These are phyloP conservation scores for Punica granatum DNA, from an alignment of 345 rosid species.

Conservation along the genomic window DNA sequence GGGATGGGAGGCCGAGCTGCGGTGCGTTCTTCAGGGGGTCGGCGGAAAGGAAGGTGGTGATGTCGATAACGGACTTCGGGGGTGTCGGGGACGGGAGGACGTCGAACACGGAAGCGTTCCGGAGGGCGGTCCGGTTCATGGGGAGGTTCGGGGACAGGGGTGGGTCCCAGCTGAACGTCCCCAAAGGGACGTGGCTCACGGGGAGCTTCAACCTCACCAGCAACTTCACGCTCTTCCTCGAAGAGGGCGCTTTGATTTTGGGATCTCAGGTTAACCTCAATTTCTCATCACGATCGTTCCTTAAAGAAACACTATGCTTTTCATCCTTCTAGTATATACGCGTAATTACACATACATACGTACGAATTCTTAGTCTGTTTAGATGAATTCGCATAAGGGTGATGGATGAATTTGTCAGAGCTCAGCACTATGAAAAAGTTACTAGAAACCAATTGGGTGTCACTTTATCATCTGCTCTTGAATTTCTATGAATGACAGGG, in stretches of 20 bases:
- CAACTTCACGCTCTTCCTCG: constrained; percentile 81
- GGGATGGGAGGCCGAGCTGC: constrained; percentile 22
- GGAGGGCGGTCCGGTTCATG: constrained; percentile 54
- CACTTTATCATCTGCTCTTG: neutral
- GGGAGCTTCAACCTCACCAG: constrained; percentile 95
- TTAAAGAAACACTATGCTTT: no score
- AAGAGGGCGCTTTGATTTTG: constrained; percentile 67
- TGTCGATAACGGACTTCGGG: constrained; percentile 76
- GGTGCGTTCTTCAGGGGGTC: constrained; percentile 20
- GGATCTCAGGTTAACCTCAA: constrained; percentile 66
- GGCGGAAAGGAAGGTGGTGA: constrained; percentile 41
- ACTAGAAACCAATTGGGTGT: no score
- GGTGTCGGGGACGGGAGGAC: constrained; percentile 83
- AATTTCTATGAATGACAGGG: neutral
- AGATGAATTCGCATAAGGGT: neutral
- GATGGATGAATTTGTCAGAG: no score
- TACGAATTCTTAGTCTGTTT: neutral
- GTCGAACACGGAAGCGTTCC: constrained; percentile 69
- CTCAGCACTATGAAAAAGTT: no score
- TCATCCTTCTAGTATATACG: neutral
- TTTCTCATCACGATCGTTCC: neutral
- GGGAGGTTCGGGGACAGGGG: constrained; percentile 35
- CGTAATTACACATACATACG: no score
- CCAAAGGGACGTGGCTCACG: constrained; percentile 72
- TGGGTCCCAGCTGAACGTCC: constrained; percentile 77